Evolutionary conservation across 768 basidiomycete species (phyloP), one percentile per base, ranked within the genome.

Genomic region (Termitomyces sp.): DNA sequence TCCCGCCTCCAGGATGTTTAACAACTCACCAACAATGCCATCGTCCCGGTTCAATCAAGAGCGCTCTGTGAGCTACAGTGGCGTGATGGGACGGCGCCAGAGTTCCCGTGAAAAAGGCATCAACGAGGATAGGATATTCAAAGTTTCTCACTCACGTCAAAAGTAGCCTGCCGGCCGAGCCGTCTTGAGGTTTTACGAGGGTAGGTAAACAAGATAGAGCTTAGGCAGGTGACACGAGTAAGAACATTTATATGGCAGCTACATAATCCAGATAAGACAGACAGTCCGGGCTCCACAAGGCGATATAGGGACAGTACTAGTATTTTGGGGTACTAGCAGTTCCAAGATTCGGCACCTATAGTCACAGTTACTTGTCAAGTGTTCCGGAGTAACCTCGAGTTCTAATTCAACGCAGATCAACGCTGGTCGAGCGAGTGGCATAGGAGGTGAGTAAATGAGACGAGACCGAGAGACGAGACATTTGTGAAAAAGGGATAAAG

Each of bases 101-200:
- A 13, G 46, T 55, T 27, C 53, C 48, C 30, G 40, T 22, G 33
- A 39, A 22, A 36, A 9, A 34, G 33, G 30, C 24, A 53, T 37
- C 37, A 22, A 30, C 18, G 48, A 52, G 43, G 32, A 32, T 13
- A 24, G 20, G 27, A 32, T 34, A 32, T 32, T 48, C 5, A 43
- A 36, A 57, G 36, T 48, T 45, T 56, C 50, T n/a, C 54, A 56
- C 59, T 54, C 51, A 59, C 32, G 56, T 62, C 58, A 59, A 49
- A 36, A 26, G 30, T 3, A 22, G 8, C 36, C 24, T 56, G 57
- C 58, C 58, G 61, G 46, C 58, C 58, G 58, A 59, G 57, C 33
- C 24, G 24, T 52, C 40, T 50, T 10, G 33, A 56, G 42, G 37
- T 27, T 36, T 50, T 26, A 44, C 24, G 58, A n/a, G 37, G 44